Base-by-base conservation (phyloP, 371 early-diverging fungal genomes). In the Rhizopus sp. region DNA sequence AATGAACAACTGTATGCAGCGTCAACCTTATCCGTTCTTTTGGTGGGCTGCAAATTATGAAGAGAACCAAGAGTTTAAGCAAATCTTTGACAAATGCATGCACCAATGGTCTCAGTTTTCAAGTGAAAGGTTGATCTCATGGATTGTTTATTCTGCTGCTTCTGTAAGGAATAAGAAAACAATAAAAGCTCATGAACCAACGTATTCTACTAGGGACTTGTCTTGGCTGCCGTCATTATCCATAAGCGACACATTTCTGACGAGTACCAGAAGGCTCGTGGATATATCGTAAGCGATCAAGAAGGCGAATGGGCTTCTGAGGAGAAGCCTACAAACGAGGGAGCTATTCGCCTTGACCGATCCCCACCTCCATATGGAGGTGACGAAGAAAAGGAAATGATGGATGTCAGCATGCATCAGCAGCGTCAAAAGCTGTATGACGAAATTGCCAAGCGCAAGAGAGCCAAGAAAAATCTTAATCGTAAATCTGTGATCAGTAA, bases 391-490 rank as follows among this genome's bases (percentile, higher is more conserved):
- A 48, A 30, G 57, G 46, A 42, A 35, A 30, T n/a, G 34, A 33
- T 9, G 12, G 33, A 55, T 8, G 44, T 33, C 33, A 48, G 7
- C 12, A 68, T 68, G 60, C 40, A 68, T 32, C 63, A 50, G 7
- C 68, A 68, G 17, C 60, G 68, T 9, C 68, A 68, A 49, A 55
- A 50, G 29, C 40, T 68, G 9, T 68, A 49, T 63, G 63, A 62
- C 12, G 68, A 59, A 16, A 68, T 68, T 50, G 60, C 59, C 9
- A 68, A 68, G 46, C 56, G 68, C 35, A 63, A 62, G 29, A 33
- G 50, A 49, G 68, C 60, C 4, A 55, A 13, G 30, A 63, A 49
- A n/a, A 55, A 41, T 6, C 34, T 60, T 5, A 59, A 51, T 15
- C 59, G 60, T 39, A 30, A 38, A 46, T 56, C 63, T 2, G 53